Evolutionary conservation across 208 protist species (phyloP), one percentile per base, ranked within the genome.

Genomic region (Herpetomonas muscarum): DNA sequence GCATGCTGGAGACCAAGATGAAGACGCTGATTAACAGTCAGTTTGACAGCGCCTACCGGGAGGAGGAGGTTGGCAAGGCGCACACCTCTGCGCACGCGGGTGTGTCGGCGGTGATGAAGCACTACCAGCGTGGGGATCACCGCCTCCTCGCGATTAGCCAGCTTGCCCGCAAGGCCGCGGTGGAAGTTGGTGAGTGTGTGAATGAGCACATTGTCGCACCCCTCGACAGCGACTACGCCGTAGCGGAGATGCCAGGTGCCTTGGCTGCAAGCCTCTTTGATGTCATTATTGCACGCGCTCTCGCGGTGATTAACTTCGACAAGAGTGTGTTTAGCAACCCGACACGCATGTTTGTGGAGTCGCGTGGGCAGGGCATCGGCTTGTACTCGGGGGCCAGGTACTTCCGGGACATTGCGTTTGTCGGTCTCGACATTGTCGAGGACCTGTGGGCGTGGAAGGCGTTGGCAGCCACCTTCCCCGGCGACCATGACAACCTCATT

Each of bases 371-470:
- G 45, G 84, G 79, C 12, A 54, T 88, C 29, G 81, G 76, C 15
- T 53, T 88, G n/a, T 79, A 58, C 50, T 64, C 73, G 26, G 74
- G 55, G 12, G 51, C 50, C 0, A 69, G 70, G 39, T 80, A 78
- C 71, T 86, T 91, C 54, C 69, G 81, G 13, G 83, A 94, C 64
- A 57, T 78, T 45, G 82, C 92, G 36, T 90, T 94, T 41, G 68
- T 92, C 28, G 81, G 84, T 3, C 72, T 91, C 13, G 80, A 94
- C 53, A 47, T 91, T 4, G 49, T 92, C 36, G 76, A 85, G 51
- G 83, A 91, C 52, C 65, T 94, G 44, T 92, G 81, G 81, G 61
- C 77, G 17, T 94, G 87, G 87, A 91, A 90, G 59, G 48, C 25
- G 30, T 44, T 91, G 10, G 64, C 78, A 7, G 65, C 65, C 36